These are phyloP conservation scores for Syncephalis plumigaleata DNA, from an alignment of 371 early-diverging fungal genomes.

Conservation along the genomic window DNA sequence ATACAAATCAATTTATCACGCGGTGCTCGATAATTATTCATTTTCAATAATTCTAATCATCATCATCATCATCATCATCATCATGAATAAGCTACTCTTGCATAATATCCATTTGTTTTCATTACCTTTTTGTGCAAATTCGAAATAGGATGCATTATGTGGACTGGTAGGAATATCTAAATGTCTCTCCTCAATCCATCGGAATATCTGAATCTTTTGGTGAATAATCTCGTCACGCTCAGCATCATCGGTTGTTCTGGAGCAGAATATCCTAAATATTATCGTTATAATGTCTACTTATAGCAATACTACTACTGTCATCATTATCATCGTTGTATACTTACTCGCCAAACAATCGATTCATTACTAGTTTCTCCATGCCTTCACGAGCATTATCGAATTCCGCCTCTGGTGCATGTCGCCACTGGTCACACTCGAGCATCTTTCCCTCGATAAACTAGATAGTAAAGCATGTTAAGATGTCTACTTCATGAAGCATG, in stretches of 20 bases:
- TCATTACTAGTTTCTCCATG: conserved; percentile 78
- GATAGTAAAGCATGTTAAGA: too few relatives aligned
- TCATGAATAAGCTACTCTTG: background rate
- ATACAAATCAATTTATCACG: conserved; percentile 78
- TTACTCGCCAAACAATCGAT: conserved; percentile 38
- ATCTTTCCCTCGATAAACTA: conserved; percentile 40
- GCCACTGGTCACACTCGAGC: conserved; percentile 41
- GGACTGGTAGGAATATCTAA: conserved; percentile 46
- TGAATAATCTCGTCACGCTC: conserved; percentile 59
- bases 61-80: background rate
- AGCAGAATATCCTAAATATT: conserved; percentile 48
- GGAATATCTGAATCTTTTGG: conserved; percentile 59
- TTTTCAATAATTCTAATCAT: conserved; percentile 62
- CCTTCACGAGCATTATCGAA: conserved; percentile 74
- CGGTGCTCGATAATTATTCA: conserved; percentile 72
- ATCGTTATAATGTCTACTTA: background rate
- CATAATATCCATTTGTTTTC: background rate
- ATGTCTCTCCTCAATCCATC: conserved; percentile 63
- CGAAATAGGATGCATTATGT: conserved; percentile 45
- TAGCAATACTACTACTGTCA: too few relatives aligned
- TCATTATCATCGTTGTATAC: conserved; percentile 6
- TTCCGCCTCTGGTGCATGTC: conserved; percentile 33
- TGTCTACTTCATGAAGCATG: too few relatives aligned
- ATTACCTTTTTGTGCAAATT: conserved; percentile 35
- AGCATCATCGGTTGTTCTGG: conserved; percentile 55